Base-by-base conservation (phyloP, 139 green algal species). In the Picochlorum sp. region DNA sequence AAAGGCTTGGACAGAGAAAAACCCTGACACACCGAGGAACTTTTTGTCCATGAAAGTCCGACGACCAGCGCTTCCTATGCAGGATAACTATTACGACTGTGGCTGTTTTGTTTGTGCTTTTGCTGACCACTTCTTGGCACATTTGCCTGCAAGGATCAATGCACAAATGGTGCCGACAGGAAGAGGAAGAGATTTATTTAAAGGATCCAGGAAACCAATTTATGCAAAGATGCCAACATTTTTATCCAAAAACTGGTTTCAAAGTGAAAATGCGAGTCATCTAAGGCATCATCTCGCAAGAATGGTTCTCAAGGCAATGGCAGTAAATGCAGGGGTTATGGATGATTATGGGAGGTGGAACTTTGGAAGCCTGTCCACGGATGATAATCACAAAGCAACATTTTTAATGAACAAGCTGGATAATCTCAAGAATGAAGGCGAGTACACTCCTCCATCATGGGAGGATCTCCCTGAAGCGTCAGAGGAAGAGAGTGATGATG, bases 81-180 rank as follows among this genome's bases (percentile, higher is more conserved):
- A 97, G 71, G 71, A 88, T 78, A 96, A 97, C 75, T 66, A 90
- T 78, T 91, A 70, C 59, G 91, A 97, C 74, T 97, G 90, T 67
- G 90, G 90, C 8, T 82, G 96, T 28, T 97, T 94, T 73, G 57
- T 97, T 67, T 84, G 92, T 49, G 54, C 76, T 49, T 97, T 90
- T 67, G 51, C 86, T 4, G 80, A 97, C 55, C 88, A 83, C 72
- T 96, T 96, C 67, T 63, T 71, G 3, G 32, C 79, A 44, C 52
- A 44, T 1, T 49, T 73, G 51, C 66, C 69, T 8, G 77, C 66
- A n/a, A 58, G 1, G 14, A 7, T 16, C 13, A 67, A 62, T 28
- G 14, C 18, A 10, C 47, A 54, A 13, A 32, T 18, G 30, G 6
- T 69, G 10, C 11, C 23, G 7, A 11, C 34, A 41, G 34, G 34